Evolutionary conservation across 306 rosid species (phyloP).

Genomic region (Quercus engelmannii): DNA sequence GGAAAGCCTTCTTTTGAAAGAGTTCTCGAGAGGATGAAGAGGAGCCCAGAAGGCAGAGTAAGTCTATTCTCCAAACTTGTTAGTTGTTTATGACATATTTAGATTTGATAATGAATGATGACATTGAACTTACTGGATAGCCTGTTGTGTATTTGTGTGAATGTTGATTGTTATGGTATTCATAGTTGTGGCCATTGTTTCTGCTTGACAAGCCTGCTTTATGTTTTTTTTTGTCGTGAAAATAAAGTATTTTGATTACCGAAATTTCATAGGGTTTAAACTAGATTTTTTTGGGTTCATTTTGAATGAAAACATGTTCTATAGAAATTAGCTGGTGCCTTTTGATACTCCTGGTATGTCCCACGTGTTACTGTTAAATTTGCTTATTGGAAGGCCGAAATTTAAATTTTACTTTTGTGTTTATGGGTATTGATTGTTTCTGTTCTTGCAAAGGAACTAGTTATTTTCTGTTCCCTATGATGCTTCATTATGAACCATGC

Average conservation of each 20-base stretch:
- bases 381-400: not conserved
- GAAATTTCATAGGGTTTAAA: not conserved
- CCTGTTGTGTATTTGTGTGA: not conserved
- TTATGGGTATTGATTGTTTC: not conserved
- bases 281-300: not conserved
- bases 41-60: slow-evolving; percentile 74
- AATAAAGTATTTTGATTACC: not conserved
- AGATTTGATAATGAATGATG: not conserved
- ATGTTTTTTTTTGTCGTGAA: not conserved
- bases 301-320: not conserved
- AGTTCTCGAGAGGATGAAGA: slow-evolving; percentile 77
- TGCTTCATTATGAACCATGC: not conserved
- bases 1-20: slow-evolving; percentile 89
- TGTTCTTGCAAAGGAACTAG: not conserved
- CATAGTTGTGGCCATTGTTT: not conserved
- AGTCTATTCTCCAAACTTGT: slow-evolving; percentile 1
- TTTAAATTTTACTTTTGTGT: not conserved
- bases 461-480: not conserved
- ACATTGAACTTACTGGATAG: not conserved
- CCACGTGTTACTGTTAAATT: not conserved
- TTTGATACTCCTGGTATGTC: not conserved
- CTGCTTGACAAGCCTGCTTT: not conserved
- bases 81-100: not conserved
- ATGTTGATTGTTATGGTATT: not conserved
- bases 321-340: not conserved